These are phyloP conservation scores for Endogone sp. DNA, from an alignment of 192 early-diverging fungal genomes.

Conservation along the genomic window DNA sequence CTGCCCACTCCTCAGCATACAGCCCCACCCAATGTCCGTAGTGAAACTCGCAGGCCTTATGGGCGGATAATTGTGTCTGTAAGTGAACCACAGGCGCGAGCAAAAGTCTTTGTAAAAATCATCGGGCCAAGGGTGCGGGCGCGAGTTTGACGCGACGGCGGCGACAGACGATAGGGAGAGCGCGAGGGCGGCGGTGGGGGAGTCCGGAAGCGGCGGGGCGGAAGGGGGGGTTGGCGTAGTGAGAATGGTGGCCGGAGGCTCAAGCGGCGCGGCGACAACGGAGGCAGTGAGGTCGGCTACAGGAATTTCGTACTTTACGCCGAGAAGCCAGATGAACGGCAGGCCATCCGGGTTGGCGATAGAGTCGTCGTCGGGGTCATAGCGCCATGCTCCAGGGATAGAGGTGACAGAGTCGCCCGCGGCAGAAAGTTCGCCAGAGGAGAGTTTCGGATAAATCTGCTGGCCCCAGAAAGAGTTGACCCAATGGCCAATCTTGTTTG, in stretches of 20 bases:
- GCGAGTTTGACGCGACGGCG: neutral
- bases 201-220: neutral
- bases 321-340: constrained; percentile 29
- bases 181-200: constrained; percentile 10
- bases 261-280: neutral
- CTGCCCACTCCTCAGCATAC: constrained; percentile 96
- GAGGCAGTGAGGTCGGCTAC: neutral
- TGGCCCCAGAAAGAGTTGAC: constrained; percentile 30
- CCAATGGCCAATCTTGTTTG: constrained; percentile 33
- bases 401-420: neutral
- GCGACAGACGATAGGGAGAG: constrained; percentile 8
- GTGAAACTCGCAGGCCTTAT: constrained; percentile 76
- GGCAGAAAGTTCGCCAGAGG: neutral
- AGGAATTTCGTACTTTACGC: constrained; percentile 25
- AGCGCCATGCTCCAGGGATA: neutral
- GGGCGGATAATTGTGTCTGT: constrained; percentile 81
- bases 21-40: constrained; percentile 92
- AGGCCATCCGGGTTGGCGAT: neutral
- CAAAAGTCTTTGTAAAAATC: constrained; percentile 78
- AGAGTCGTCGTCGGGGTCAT: neutral
- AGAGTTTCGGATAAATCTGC: constrained; percentile 18
- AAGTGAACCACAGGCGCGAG: constrained; percentile 89
- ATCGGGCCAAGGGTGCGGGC: neutral
- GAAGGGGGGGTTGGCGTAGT: neutral
- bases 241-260: neutral